Conservation (phyloP, 2,329 filamentous ascomycete genomes). For the Paraphoma sp. region DNA sequence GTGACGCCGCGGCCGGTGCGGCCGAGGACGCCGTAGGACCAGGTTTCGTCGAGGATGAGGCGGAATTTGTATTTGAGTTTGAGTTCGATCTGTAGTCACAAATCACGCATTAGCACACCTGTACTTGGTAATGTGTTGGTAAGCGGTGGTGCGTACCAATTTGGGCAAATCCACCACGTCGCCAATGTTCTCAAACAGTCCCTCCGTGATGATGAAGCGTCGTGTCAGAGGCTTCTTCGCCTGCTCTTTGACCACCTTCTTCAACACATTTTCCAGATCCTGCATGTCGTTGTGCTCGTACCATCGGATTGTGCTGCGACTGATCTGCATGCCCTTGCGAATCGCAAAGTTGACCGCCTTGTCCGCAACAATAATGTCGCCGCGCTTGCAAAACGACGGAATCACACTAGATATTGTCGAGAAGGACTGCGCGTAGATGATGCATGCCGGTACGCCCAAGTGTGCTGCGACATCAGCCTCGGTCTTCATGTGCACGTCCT, state of each 20-base stretch:
- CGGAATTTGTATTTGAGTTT: conserved; percentile 98
- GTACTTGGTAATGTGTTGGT: no score
- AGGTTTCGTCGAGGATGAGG: conserved; percentile 95
- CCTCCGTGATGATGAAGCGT: conserved; percentile 95
- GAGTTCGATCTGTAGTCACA: conserved; percentile 72
- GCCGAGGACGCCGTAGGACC: conserved; percentile 94
- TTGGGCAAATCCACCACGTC: conserved; percentile 85
- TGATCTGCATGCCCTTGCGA: conserved; percentile 92
- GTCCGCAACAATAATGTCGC: conserved; percentile 96
- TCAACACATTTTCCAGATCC: conserved; percentile 84
- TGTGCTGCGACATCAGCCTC: conserved; percentile 93
- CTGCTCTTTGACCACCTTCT: conserved; percentile 87
- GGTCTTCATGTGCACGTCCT: conserved; percentile 97
- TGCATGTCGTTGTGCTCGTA: conserved; percentile 97
- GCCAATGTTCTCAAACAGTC: conserved; percentile 87
- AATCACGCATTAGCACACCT: background rate
- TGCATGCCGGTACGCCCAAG: conserved; percentile 85
- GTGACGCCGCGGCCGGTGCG: conserved; percentile 90
- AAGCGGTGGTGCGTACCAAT: conserved; percentile 61
- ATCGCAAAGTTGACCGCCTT: conserved; percentile 92
- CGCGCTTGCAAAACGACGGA: conserved; percentile 94
- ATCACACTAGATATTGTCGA: conserved; percentile 97
- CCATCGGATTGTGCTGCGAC: conserved; percentile 88
- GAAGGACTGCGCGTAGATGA: conserved; percentile 95
- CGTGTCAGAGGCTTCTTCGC: conserved; percentile 86